A percentile compares a stretch with the other conserved stretches of the same genome.
phyloP scores from a whole-genome alignment of 176 grass and related monocot genomes.

The Elaeis guineensis region DNA sequence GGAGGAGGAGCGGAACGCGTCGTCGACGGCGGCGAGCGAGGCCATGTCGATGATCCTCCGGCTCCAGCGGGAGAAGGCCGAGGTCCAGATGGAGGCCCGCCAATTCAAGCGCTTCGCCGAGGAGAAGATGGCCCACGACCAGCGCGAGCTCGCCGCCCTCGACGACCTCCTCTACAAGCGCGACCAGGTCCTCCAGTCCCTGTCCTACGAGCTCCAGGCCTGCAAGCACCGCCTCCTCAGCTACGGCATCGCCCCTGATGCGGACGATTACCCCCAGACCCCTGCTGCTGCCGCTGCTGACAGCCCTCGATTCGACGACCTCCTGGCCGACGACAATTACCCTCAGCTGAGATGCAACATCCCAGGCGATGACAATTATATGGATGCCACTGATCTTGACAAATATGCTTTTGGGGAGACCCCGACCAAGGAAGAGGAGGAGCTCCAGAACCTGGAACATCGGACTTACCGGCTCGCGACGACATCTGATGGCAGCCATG shows the following conservation, averaged over 20 bases:
- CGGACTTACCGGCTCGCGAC: conserved; percentile 9
- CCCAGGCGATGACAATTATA: not conserved
- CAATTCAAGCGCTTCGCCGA: conserved; percentile 93
- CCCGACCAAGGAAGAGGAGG: not conserved
- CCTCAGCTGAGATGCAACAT: conserved; percentile 12
- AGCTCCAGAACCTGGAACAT: conserved; percentile 5
- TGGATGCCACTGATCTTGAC: not conserved
- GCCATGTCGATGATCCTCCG: conserved; percentile 97
- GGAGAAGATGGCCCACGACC: conserved; percentile 87
- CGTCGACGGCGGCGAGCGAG: conserved; percentile 80
- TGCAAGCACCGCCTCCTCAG: conserved; percentile 42
- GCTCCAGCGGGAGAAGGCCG: conserved; percentile 92
- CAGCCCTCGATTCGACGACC: conserved; percentile 28
- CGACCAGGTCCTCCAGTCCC: conserved; percentile 31
- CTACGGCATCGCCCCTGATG: conserved; percentile 51
- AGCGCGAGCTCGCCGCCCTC: conserved; percentile 45
- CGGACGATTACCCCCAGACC: conserved; percentile 11
- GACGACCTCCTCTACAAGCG: conserved; percentile 52
- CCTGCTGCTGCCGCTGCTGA: not conserved
- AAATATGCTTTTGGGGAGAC: conserved; percentile 8
- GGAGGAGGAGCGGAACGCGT: conserved; percentile 75
- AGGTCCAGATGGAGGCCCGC: conserved; percentile 89
- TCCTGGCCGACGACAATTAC: not conserved
- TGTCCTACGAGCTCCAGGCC: conserved; percentile 36
- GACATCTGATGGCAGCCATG: not conserved